Conservation (phyloP, 768 basidiomycete genomes). For the Lactifluus subvellereus region DNA sequence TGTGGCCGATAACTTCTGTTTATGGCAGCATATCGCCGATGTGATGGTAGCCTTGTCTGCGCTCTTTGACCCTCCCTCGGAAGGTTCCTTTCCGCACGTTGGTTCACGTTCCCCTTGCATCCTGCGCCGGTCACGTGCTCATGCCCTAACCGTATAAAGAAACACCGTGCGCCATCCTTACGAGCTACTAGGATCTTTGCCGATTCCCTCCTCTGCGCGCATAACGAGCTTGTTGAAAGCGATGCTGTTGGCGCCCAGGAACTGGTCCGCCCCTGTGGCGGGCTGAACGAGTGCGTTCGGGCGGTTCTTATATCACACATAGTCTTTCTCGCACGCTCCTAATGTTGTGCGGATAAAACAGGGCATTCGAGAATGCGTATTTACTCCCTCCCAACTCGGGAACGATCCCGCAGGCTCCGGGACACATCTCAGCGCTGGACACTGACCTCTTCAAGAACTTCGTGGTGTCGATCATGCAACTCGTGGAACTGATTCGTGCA, state of each 20-base stretch:
- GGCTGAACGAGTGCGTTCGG: conserved; percentile 6
- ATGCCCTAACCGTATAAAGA: neutral
- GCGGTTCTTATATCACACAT: neutral
- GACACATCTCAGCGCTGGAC: conserved; percentile 5
- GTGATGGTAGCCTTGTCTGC: neutral
- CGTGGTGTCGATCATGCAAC: conserved; percentile 9
- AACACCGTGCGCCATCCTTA: neutral
- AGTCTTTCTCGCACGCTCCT: neutral
- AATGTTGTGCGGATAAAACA: neutral
- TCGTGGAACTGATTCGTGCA: conserved; percentile 3
- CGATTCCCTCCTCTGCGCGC: conserved; percentile 8
- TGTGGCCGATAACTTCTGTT: neutral
- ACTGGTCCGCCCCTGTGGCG: neutral
- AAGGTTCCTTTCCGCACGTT: neutral
- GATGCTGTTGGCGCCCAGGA: neutral
- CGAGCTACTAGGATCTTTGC: conserved; percentile 4
- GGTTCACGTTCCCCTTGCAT: too few species aligned
- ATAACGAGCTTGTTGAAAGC: conserved; percentile 4
- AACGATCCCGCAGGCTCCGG: neutral
- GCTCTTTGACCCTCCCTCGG: neutral
- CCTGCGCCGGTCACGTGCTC: neutral
- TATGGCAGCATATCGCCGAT: neutral
- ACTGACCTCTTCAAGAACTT: conserved; percentile 8
- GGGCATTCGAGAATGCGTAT: conserved; percentile 8
- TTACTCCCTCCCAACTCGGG: neutral